Evolutionary conservation across 345 rosid genomes (phyloP).

Genomic region (Ceriops decandra): DNA sequence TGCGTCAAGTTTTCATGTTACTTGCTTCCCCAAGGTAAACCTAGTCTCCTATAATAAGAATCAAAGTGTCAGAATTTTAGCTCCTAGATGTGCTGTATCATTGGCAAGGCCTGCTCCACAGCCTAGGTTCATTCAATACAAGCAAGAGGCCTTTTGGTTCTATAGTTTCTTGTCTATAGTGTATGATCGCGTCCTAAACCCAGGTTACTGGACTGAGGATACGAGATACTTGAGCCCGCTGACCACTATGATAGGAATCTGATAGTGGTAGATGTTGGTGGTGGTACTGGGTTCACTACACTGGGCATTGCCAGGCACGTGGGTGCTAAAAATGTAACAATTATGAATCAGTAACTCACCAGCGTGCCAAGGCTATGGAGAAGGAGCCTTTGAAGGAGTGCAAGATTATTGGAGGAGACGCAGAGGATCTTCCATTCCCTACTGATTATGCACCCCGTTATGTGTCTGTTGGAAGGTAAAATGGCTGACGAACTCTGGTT

Average conservation of each 20-base stretch:
- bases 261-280: constrained; percentile 40
- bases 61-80: constrained; percentile 12
- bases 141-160: constrained; percentile 42
- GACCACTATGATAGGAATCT: constrained; percentile 14
- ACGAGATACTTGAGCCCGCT: too few relatives aligned
- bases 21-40: constrained; percentile 12
- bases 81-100: constrained; percentile 22
- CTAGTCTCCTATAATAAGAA: neutral
- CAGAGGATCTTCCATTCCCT: constrained; percentile 36
- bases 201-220: constrained; percentile 23
- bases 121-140: constrained; percentile 27
- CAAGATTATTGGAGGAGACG: constrained; percentile 35
- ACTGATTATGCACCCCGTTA: constrained; percentile 38
- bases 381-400: constrained; percentile 41
- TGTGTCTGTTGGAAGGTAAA: constrained; percentile 39
- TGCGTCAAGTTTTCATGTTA: constrained; percentile 13
- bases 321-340: constrained; percentile 38
- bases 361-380: constrained; percentile 39
- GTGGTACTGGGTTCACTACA: constrained; percentile 43
- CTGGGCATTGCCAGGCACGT: constrained; percentile 42
- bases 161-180: constrained; percentile 36
- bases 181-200: constrained; percentile 38
- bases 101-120: constrained; percentile 30
- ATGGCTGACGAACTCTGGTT: neutral
- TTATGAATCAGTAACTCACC: constrained; percentile 40